These are phyloP conservation scores for Acorus gramineus DNA, from an alignment of 106 monocot genomes.

Conservation along the genomic window DNA sequence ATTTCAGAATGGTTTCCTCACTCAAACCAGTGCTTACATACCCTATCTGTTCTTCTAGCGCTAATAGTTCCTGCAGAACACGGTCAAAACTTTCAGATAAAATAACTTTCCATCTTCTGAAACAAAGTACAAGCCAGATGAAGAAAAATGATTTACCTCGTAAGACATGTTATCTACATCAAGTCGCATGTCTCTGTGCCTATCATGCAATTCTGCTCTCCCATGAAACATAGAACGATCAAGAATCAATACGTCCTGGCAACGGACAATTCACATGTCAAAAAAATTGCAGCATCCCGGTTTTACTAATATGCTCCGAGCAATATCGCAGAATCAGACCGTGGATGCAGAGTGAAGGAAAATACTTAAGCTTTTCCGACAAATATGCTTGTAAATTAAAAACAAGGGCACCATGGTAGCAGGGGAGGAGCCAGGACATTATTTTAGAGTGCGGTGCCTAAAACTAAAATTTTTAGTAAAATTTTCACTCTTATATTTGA, in stretches of 20 bases:
- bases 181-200: slow-evolving; percentile 59
- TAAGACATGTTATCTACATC: slow-evolving; percentile 81
- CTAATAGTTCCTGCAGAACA: slow-evolving; percentile 47
- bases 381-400: too few species aligned
- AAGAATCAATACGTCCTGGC: slow-evolving; percentile 22
- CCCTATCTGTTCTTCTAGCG: slow-evolving; percentile 55
- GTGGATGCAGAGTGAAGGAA: not conserved
- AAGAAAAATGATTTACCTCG: slow-evolving; percentile 29
- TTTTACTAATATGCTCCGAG: too few species aligned
- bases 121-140: not conserved
- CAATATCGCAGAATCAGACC: too few species aligned
- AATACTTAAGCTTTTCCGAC: not conserved
- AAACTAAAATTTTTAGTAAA: too few species aligned
- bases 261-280: not conserved
- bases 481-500: too few species aligned
- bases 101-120: not conserved
- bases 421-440: too few species aligned
- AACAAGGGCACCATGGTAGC: too few species aligned
- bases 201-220: slow-evolving; percentile 29
- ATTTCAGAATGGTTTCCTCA: slow-evolving; percentile 31
- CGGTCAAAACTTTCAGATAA: not conserved
- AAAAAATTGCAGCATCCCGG: not conserved
- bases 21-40: slow-evolving; percentile 52
- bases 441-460: too few species aligned
- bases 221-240: slow-evolving; percentile 17